A percentile compares a stretch with the other conserved stretches of the same genome.
Evolutionary conservation across 768 basidiomycete species (phyloP).

Genomic region (Amanita subjunquillea): DNA sequence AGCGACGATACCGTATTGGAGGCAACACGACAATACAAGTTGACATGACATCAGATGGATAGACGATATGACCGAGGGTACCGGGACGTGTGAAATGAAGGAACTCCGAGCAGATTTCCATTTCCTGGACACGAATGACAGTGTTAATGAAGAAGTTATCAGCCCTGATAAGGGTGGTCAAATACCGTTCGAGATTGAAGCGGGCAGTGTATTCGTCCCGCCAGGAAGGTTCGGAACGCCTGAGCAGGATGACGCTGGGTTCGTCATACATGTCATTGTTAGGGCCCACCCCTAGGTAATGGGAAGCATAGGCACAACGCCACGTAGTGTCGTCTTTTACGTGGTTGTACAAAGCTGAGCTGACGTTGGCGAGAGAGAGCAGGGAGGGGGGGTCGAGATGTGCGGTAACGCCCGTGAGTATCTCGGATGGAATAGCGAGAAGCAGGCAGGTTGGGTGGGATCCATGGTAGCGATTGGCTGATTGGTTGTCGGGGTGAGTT

Average conservation of each 20-base stretch:
- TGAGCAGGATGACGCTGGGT: conserved; percentile 39
- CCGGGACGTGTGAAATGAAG: conserved; percentile 54
- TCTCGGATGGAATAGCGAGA: conserved; percentile 55
- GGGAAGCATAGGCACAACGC: conserved; percentile 62
- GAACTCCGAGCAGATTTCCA: conserved; percentile 58
- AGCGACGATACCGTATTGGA: conserved; percentile 60
- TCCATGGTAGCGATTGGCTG: conserved; percentile 46
- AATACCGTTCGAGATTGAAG: conserved; percentile 42
- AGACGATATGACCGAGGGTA: conserved; percentile 42
- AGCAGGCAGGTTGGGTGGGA: conserved; percentile 15
- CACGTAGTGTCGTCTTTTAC: conserved; percentile 74
- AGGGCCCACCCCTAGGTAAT: conserved; percentile 57
- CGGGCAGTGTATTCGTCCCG: conserved; percentile 56
- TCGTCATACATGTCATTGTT: conserved; percentile 43
- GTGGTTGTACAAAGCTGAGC: conserved; percentile 46
- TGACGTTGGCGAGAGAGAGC: conserved; percentile 43
- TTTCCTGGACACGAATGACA: conserved; percentile 30
- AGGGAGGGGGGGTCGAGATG: conserved; percentile 60
- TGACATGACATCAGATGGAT: conserved; percentile 51
- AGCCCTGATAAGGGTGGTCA: neutral
- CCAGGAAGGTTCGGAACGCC: conserved; percentile 54
- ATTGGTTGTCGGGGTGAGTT: conserved; percentile 16
- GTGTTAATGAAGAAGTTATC: neutral
- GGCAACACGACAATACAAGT: conserved; percentile 50
- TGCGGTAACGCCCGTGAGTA: conserved; percentile 67